Evolutionary conservation across 2,329 filamentous ascomycete species (phyloP).

Genomic region (Phialophora macrospora): DNA sequence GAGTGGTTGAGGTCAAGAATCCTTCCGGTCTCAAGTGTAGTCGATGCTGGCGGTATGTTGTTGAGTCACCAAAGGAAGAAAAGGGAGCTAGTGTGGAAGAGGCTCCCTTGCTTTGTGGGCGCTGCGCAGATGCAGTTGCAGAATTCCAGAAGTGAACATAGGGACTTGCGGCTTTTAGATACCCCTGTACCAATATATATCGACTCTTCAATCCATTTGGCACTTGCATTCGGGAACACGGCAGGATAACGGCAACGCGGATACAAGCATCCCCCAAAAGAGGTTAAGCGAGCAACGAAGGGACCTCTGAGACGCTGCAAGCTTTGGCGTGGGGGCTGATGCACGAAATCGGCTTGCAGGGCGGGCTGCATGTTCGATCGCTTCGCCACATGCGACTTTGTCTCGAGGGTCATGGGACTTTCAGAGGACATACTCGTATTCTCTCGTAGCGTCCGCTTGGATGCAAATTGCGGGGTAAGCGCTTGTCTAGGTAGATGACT

Average conservation of each 20-base stretch:
- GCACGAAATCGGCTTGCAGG: slow-evolving; percentile 16
- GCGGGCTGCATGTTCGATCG: slow-evolving; percentile 16
- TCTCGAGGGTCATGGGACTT: slow-evolving; percentile 25
- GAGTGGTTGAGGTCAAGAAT: slow-evolving; percentile 22
- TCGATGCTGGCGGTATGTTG: slow-evolving; percentile 84
- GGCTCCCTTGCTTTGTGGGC: slow-evolving; percentile 25
- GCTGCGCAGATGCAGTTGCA: slow-evolving; percentile 33
- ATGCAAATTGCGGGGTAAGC: slow-evolving; percentile 18
- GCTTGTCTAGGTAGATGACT: slow-evolving; percentile 13
- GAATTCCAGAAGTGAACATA: slow-evolving; percentile 22
- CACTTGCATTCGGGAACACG: not conserved
- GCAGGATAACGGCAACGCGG: not conserved
- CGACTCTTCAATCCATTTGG: slow-evolving; percentile 1
- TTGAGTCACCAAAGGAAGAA: slow-evolving; percentile 10
- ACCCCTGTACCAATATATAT: slow-evolving; percentile 30
- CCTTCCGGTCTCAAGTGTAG: slow-evolving; percentile 67
- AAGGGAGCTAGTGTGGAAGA: not conserved
- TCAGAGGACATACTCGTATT: slow-evolving; percentile 9
- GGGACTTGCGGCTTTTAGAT: slow-evolving; percentile 6
- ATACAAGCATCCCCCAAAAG: not conserved
- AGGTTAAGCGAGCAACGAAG: not conserved
- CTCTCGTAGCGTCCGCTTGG: not conserved
- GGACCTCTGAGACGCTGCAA: not conserved
- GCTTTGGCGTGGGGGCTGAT: slow-evolving; percentile 7
- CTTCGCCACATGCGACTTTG: slow-evolving; percentile 13